These are phyloP conservation scores for Aspergillus alliaceus DNA, from an alignment of 2,329 filamentous ascomycete species.

Conservation along the genomic window DNA sequence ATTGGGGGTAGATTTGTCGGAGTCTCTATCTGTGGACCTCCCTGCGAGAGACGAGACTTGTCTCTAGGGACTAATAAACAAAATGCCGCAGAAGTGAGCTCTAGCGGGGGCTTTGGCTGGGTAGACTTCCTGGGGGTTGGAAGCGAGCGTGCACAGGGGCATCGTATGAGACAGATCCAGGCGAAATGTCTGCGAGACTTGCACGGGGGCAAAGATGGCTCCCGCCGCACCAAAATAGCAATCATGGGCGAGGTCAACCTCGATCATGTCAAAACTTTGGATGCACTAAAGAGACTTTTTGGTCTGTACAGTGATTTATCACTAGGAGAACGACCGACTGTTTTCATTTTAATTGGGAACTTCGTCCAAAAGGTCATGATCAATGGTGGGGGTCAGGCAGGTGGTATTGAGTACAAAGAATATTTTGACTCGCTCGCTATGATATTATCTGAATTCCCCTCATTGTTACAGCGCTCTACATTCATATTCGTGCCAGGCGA, in stretches of 20 bases:
- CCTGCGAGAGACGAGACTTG: slow-evolving; percentile 77
- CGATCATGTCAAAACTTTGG: slow-evolving; percentile 76
- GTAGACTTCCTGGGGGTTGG: slow-evolving; percentile 93
- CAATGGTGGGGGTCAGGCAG: slow-evolving; percentile 67
- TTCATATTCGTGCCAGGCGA: slow-evolving; percentile 95
- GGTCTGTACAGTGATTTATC: slow-evolving; percentile 68
- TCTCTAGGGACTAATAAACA: slow-evolving; percentile 69
- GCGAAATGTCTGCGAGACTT: slow-evolving; percentile 58
- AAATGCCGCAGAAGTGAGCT: slow-evolving; percentile 36
- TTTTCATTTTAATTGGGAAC: slow-evolving; percentile 82
- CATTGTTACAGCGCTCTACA: slow-evolving; percentile 73
- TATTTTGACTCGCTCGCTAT: slow-evolving; percentile 86
- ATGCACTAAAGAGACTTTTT: slow-evolving; percentile 78
- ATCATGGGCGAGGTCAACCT: slow-evolving; percentile 84
- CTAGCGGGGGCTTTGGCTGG: slow-evolving; percentile 89
- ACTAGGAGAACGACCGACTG: slow-evolving; percentile 67
- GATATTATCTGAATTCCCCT: slow-evolving; percentile 78
- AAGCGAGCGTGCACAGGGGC: slow-evolving; percentile 79
- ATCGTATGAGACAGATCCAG: slow-evolving; percentile 80
- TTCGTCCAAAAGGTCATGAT: slow-evolving; percentile 65
- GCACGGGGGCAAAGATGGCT: slow-evolving; percentile 25
- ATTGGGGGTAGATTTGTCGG: slow-evolving; percentile 91
- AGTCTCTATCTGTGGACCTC: slow-evolving; percentile 87
- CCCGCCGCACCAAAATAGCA: slow-evolving; percentile 57
- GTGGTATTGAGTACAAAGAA: slow-evolving; percentile 95